Base-by-base conservation (phyloP, 192 early-diverging fungal species). In the Chytriomyces sp. region DNA sequence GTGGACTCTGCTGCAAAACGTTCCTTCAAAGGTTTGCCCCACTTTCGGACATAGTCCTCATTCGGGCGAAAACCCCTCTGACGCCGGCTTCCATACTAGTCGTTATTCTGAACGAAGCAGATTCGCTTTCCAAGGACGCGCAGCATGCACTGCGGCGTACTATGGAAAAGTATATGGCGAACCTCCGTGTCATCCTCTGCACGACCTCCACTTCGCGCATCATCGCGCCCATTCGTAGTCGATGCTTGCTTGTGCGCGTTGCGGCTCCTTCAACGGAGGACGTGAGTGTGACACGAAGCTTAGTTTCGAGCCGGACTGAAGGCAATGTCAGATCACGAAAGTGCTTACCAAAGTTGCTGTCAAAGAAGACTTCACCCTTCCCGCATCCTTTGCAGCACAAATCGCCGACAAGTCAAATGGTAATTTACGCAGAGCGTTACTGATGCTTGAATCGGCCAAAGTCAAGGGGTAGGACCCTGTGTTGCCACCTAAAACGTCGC, bases 121-220 rank as follows among this genome's bases (percentile, higher is more conserved):
- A 98, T 75, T 69, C 80, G 49, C 84, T 99, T 59, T 88, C 89
- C 34, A 84, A 91, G 40, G 94, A 96, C 57, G 96, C 98, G 14
- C 98, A 99, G 80, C 91, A 94, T 36, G 96, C 91, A 30, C 86
- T 99, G 62, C 89, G 98, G 62, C 85, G 98, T n/a, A 99, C 98
- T 2, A 99, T 99, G 98, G 98, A 99, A 80, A 98, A 98, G 82
- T 98, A 99, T 78, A 94, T 93, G 86, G 75, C 74, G 61, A 97
- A 95, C 77, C 80, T 98, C 62, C 90, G 98, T 26, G 81, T 99
- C 39, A 94, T 99, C 68, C 76, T 99, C 66, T 97, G 95, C 79
- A 91, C 91, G 68, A 94, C 91, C 58, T 89, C 88, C 25, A 93
- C 94, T 0, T 91, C 89, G 44, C 94, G 92, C 78, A 94, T 99